These are phyloP conservation scores for Escallonia rubra DNA, from an alignment of 129 eudicot genomes.

Conservation along the genomic window DNA sequence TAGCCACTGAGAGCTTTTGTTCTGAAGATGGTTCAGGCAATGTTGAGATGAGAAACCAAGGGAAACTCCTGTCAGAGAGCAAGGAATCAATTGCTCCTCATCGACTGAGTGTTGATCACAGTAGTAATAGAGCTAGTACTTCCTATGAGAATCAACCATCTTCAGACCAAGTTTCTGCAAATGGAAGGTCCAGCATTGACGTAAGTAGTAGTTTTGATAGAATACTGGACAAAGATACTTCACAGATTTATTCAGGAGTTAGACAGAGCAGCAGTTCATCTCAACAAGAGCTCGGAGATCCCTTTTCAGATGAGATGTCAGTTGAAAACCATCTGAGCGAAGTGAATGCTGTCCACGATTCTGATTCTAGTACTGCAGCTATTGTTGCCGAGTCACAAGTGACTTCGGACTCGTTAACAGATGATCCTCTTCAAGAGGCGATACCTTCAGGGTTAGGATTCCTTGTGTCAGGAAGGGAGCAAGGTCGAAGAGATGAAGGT, in stretches of 20 bases:
- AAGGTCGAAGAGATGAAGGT: conserved; percentile 24
- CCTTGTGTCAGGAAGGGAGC: conserved; percentile 38
- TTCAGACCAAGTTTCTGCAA: conserved; percentile 11
- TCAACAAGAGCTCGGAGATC: conserved; percentile 9
- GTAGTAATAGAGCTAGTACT: conserved; percentile 32
- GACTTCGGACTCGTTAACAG: conserved; percentile 17
- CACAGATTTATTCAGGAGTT: conserved; percentile 11
- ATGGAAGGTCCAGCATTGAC: conserved; percentile 13
- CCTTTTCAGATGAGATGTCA: conserved; percentile 20
- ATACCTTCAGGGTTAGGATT: conserved; percentile 29
- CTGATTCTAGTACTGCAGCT: conserved; percentile 25
- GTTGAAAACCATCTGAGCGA: conserved; percentile 30
- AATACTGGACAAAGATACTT: conserved; percentile 6
- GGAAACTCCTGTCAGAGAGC: conserved; percentile 25
- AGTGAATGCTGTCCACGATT: conserved; percentile 19
- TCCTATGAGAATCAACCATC: conserved; percentile 20
- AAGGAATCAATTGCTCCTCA: conserved; percentile 25
- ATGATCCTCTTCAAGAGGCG: conserved; percentile 31
- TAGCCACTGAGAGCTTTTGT: conserved; percentile 13
- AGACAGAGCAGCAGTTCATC: conserved; percentile 8
- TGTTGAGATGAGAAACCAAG: conserved; percentile 18
- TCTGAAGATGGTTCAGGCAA: conserved; percentile 12
- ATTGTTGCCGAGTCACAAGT: conserved; percentile 24
- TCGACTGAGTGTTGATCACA: conserved; percentile 13
- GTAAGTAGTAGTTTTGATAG: conserved; percentile 6